Evolutionary conservation across 2,329 filamentous ascomycete species (phyloP), one percentile per base, ranked within the genome.

Genomic region (Chaetoscypha palmicola): DNA sequence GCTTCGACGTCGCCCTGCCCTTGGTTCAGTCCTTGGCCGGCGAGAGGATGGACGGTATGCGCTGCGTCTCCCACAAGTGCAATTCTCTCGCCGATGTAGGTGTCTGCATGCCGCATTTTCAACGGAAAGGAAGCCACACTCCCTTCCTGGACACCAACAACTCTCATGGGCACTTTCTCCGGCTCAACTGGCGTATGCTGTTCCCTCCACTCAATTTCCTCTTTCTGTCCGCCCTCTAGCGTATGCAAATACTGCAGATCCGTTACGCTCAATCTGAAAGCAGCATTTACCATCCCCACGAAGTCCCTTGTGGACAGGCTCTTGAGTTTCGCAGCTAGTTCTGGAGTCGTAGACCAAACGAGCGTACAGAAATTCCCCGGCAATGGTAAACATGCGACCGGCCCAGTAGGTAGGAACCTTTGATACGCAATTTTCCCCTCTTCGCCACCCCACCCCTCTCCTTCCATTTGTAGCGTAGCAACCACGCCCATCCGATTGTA

Each of bases 41-140:
- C 92, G 3, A 98, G 80, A 0, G 92, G 92, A 63, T 98, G 92
- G 52, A 95, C 81, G 1, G 90, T 94, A 63, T 98, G 92, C 5
- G 92, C 92, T 1, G 92, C 92, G 54, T 98, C 92, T 48, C 92
- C 92, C 26, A 98, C 79, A 1, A 98, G 76, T 1, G 90, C 92
- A 7, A 96, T 72, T n/a, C 92, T 83, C 58, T 95, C 88, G 30
- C 81, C 85, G 32, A 86, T 85, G 62, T 98, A 98, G 1, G 86
- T 88, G 59, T 94, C 86, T n/a, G 91, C 90, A 62, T 98, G 92
- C 21, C 90, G 82, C 69, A 97, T 74, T 60, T 84, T 86, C 14
- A 98, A 76, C 0, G 92, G 92, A 66, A 98, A 98, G 0, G 86
- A 90, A 1, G 92, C 91, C 11, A 94, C 71, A 14, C 79, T 88